A percentile compares a stretch with the other conserved stretches of the same genome.
Conservation (phyloP, 2,329 filamentous ascomycete species). For the Ophiostoma fasciatum region DNA sequence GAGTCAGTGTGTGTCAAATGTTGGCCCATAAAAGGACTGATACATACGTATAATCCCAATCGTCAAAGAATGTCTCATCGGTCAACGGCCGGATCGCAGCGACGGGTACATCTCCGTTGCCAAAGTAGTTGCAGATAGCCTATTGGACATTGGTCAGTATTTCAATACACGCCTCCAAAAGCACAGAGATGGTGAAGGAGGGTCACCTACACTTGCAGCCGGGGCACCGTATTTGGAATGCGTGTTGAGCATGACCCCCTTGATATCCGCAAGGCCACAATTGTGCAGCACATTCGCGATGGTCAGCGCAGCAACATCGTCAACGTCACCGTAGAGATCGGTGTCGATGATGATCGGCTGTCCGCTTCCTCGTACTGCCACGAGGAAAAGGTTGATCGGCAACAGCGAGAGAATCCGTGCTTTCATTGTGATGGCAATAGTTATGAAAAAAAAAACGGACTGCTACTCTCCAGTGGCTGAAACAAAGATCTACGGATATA, state of each 20-base stretch:
- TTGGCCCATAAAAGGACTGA: neutral
- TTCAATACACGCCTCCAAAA: no score
- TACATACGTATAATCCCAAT: conserved; percentile 9
- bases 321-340: conserved; percentile 31
- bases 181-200: no score
- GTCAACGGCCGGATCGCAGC: conserved; percentile 25
- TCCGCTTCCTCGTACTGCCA: neutral
- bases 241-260: conserved; percentile 27
- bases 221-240: conserved; percentile 26
- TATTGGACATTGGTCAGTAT: neutral
- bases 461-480: no score
- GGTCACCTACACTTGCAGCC: conserved; percentile 19
- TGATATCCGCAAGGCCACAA: conserved; percentile 15
- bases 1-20: conserved; percentile 5
- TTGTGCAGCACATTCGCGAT: conserved; percentile 4
- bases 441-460: neutral
- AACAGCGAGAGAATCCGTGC: neutral
- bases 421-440: neutral
- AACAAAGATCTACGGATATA: no score
- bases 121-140: conserved; percentile 25
- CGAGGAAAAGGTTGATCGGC: neutral
- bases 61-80: conserved; percentile 29
- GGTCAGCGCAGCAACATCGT: conserved; percentile 18
- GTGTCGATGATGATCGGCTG: conserved; percentile 30
- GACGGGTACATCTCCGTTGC: conserved; percentile 21